A percentile compares a stretch with the other conserved stretches of the same genome.
Evolutionary conservation across 2,329 filamentous ascomycete species (phyloP).

Genomic region (Nigrospora osmanthi): DNA sequence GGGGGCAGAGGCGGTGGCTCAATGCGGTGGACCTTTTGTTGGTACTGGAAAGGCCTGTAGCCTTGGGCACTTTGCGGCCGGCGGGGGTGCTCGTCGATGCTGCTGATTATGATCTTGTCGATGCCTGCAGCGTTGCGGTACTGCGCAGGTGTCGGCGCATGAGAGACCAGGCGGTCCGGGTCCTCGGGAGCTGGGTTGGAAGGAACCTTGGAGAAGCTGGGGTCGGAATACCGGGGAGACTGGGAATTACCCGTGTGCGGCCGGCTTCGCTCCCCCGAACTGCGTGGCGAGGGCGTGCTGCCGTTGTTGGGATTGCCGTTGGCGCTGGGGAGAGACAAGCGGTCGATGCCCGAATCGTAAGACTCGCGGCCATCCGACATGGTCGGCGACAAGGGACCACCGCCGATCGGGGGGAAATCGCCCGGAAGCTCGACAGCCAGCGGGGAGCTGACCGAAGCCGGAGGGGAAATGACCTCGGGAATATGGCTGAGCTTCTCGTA

Average conservation of each 20-base stretch:
- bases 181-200: constrained; percentile 25
- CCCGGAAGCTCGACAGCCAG: constrained; percentile 52
- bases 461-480: constrained; percentile 35
- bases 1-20: constrained; percentile 68
- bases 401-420: constrained; percentile 33
- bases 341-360: constrained; percentile 49
- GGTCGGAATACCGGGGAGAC: constrained; percentile 15
- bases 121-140: constrained; percentile 49
- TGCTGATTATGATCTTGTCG: constrained; percentile 62
- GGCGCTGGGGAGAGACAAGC: constrained; percentile 30
- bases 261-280: constrained; percentile 38
- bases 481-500: constrained; percentile 43
- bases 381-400: constrained; percentile 4
- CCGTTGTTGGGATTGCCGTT: constrained; percentile 8
- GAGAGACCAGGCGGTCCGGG: constrained; percentile 45
- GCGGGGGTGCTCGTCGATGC: constrained; percentile 49
- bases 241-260: constrained; percentile 22
- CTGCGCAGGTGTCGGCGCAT: constrained; percentile 50
- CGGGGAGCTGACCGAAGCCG: constrained; percentile 32
- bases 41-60: constrained; percentile 15
- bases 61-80: constrained; percentile 20
- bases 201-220: constrained; percentile 8
- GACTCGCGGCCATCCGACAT: constrained; percentile 40
- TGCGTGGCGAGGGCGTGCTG: constrained; percentile 38
- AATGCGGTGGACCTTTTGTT: constrained; percentile 31